These are phyloP conservation scores for Groenewaldozyma auringiensis DNA, from an alignment of 1,139 yeast species.

Conservation along the genomic window DNA sequence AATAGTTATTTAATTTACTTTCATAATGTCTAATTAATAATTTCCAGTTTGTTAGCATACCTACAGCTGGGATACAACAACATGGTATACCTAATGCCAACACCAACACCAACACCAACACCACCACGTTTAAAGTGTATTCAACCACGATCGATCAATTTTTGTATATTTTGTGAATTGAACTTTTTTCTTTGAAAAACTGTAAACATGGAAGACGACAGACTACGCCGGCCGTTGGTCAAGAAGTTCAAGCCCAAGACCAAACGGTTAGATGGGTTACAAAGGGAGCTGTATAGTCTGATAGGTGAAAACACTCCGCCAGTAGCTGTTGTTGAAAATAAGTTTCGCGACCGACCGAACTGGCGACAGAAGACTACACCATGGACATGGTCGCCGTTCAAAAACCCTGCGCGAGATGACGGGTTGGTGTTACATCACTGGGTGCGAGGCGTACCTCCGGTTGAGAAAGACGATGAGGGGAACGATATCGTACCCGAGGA, in stretches of 20 bases:
- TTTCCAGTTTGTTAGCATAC: not conserved
- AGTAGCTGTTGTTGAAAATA: constrained; percentile 44
- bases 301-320: constrained; percentile 94
- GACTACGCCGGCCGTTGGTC: constrained; percentile 4
- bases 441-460: constrained; percentile 59
- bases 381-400: constrained; percentile 67
- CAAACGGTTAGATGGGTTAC: constrained; percentile 56
- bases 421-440: constrained; percentile 63
- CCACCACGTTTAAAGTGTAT: no score
- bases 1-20: no score
- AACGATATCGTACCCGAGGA: constrained; percentile 21
- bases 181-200: no score
- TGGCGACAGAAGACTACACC: constrained; percentile 62
- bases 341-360: constrained; percentile 60
- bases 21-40: no score
- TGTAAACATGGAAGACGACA: no score
- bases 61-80: no score
- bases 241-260: constrained; percentile 10
- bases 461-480: constrained; percentile 20
- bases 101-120: no score
- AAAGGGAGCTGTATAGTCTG: constrained; percentile 78
- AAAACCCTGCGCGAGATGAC: constrained; percentile 44
- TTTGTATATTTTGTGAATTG: no score
- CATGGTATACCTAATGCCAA: no score
- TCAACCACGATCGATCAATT: no score